These are phyloP conservation scores for Microsporum audouinii DNA, from an alignment of 2,329 filamentous ascomycete genomes.

Conservation along the genomic window DNA sequence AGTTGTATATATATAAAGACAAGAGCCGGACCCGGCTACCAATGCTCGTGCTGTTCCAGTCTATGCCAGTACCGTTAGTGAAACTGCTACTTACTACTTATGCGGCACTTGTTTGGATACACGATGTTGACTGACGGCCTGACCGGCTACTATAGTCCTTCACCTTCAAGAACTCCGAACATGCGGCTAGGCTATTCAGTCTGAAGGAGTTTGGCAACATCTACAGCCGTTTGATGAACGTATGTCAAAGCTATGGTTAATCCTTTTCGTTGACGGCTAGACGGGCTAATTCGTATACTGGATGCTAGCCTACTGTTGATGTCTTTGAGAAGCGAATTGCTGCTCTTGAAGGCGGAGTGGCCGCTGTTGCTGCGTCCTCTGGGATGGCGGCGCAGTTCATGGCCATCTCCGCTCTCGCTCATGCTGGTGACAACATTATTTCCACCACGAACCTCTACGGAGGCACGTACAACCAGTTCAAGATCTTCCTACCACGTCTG, in stretches of 20 bases:
- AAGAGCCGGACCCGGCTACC: conserved; percentile 67
- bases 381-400: conserved; percentile 92
- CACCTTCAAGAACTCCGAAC: conserved; percentile 90
- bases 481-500: conserved; percentile 75
- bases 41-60: conserved; percentile 89
- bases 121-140: background rate
- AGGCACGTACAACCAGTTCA: conserved; percentile 95
- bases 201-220: conserved; percentile 97
- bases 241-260: conserved; percentile 31
- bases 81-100: background rate
- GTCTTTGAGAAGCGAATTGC: conserved; percentile 95
- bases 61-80: conserved; percentile 68
- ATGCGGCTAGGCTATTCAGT: conserved; percentile 87
- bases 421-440: conserved; percentile 84
- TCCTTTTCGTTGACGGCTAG: background rate
- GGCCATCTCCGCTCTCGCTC: conserved; percentile 70
- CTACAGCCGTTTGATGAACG: conserved; percentile 94
- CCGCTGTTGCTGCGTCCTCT: conserved; percentile 71
- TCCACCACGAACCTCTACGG: conserved; percentile 85
- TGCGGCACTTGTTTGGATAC: background rate
- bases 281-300: background rate
- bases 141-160: conserved; percentile 51
- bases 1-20: conserved; percentile 39
- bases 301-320: conserved; percentile 66
- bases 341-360: conserved; percentile 85